These are phyloP conservation scores for Paratinospora sagittata DNA, from an alignment of 164 flowering plant species.

Conservation along the genomic window DNA sequence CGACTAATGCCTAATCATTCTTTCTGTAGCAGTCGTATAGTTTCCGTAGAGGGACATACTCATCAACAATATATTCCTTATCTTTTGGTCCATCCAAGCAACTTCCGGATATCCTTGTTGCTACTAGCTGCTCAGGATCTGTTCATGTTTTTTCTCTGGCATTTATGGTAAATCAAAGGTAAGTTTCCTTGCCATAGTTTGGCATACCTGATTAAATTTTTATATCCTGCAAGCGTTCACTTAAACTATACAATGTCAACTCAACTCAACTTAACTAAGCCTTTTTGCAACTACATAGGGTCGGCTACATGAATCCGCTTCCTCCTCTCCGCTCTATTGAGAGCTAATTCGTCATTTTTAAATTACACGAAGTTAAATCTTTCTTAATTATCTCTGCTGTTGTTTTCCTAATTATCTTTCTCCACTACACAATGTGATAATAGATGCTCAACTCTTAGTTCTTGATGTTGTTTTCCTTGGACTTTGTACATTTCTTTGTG, in stretches of 20 bases:
- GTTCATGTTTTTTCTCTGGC: slow-evolving; percentile 70
- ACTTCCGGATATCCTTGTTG: slow-evolving; percentile 76
- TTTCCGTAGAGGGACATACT: slow-evolving; percentile 85
- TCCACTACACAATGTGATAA: too few species aligned
- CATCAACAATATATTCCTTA: slow-evolving; percentile 81
- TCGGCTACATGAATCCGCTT: too few species aligned
- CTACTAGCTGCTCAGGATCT: slow-evolving; percentile 86
- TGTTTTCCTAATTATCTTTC: background rate
- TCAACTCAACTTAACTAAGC: too few species aligned
- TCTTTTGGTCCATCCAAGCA: slow-evolving; percentile 71
- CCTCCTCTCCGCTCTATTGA: too few species aligned
- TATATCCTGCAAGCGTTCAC: too few species aligned
- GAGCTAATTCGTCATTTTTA: too few species aligned
- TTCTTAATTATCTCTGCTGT: too few species aligned
- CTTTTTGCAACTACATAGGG: too few species aligned
- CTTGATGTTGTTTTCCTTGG: background rate
- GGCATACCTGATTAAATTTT: too few species aligned
- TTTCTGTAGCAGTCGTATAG: slow-evolving; percentile 62
- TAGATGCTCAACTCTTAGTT: background rate
- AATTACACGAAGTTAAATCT: too few species aligned
- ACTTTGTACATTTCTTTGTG: background rate
- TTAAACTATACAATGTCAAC: too few species aligned
- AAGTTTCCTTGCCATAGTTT: background rate
- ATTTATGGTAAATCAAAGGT: slow-evolving; percentile 54
- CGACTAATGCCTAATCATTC: slow-evolving; percentile 5